Evolutionary conservation across 1,139 yeast genomes (phyloP), one percentile per base, ranked within the genome.

Genomic region (Taphrina wiesneri): DNA sequence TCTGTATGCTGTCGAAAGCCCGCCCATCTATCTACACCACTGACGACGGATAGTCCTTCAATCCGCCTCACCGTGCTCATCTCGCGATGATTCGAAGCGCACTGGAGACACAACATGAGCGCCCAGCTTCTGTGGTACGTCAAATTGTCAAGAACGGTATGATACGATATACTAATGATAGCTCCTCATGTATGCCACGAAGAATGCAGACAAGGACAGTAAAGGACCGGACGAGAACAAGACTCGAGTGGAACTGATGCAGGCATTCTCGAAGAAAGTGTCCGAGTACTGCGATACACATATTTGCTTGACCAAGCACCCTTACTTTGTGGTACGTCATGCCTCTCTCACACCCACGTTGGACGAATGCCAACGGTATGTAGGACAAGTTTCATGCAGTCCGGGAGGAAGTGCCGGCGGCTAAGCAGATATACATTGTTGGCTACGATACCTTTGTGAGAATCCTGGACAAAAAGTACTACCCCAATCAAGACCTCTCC

Each of bases 31-130:
- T n/a, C 11, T 15, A 28, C n/a, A n/a, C n/a, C n/a, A n/a, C 54
- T 49, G 23, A 49, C 23, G 34, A 1, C 1, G 32, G 11, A 7
- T 32, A 54, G 59, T 53, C 60, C 9, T 62, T 62, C 65, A 62
- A 62, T 45, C 65, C 65, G n/a, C 65, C 65, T 4, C 65, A 62
- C 36, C 17, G 57, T 25, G 65, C 65, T 15, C 65, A 62, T 25
- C 47, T 62, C 39, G 65, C 65, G 19, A 56, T 62, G 23, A 54
- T 54, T 26, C 43, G 46, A 9, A 34, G 23, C n/a, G 60, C 64
- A 9, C 30, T 60, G n/a, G 52, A 60, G 30, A 47, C 34, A 9
- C 51, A 36, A 19, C 21, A 60, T 21, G 57, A 49, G n/a, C 25
- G 39, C 28, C 57, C 56, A 9, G 34, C 51, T 7, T 21, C 57